Conservation (phyloP, 495 filamentous ascomycete species). For the Chaetomium cochliodes region DNA sequence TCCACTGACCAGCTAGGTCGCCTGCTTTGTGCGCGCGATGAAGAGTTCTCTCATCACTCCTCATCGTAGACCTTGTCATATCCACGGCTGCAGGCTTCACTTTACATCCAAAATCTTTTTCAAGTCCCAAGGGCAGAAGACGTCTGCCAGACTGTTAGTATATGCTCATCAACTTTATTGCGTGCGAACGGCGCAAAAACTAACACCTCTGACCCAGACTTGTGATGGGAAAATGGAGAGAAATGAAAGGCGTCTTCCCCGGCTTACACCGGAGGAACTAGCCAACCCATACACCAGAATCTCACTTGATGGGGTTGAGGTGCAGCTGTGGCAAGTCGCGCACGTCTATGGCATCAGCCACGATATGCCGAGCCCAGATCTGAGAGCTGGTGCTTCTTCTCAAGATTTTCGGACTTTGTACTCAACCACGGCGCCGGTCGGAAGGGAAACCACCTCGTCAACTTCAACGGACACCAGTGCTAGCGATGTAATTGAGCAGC, state of each 20-base stretch:
- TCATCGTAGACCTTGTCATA: not conserved
- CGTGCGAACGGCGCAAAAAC: not conserved
- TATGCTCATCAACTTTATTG: not conserved
- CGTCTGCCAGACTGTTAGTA: not conserved
- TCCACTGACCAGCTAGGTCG: not conserved
- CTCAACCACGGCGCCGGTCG: not conserved
- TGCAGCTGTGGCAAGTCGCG: conserved; percentile 25
- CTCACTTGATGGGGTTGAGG: not conserved
- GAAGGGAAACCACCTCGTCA: not conserved
- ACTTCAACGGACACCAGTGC: not conserved
- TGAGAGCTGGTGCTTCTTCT: conserved; percentile 2
- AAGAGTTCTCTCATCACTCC: not conserved
- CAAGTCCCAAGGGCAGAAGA: not conserved
- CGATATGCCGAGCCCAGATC: not conserved
- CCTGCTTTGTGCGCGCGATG: not conserved
- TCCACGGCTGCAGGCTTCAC: not conserved
- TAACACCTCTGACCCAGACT: not conserved
- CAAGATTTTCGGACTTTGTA: not conserved
- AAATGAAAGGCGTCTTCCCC: not conserved
- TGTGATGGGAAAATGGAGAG: conserved; percentile 9
- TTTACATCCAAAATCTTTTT: not conserved
- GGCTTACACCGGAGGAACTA: conserved; percentile 11
- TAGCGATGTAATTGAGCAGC: too few species aligned
- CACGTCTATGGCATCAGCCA: conserved; percentile 15
- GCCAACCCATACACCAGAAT: conserved; percentile 7